Conservation (phyloP, 108 stramenopile genomes). For the Discostella stelligeroides region DNA sequence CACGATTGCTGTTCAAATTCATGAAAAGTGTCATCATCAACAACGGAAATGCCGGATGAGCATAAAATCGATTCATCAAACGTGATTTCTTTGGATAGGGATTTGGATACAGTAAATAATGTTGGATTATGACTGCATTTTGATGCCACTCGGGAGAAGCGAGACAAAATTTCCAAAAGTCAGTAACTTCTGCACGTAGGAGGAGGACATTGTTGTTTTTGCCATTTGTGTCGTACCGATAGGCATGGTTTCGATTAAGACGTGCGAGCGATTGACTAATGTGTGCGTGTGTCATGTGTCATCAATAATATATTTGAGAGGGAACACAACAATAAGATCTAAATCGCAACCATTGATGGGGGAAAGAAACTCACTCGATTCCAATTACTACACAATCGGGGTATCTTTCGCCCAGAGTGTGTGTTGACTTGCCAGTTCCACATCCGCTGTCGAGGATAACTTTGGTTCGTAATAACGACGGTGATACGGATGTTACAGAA, state of each 20-base stretch:
- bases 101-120: constrained; percentile 91
- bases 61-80: constrained; percentile 80
- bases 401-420: constrained; percentile 56
- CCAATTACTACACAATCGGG: constrained; percentile 79
- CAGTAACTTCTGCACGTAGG: constrained; percentile 85
- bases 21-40: constrained; percentile 46
- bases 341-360: not conserved
- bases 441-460: constrained; percentile 89
- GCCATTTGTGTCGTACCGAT: constrained; percentile 5
- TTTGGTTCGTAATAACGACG: constrained; percentile 5
- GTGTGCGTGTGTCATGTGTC: too few relatives aligned
- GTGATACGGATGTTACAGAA: too few relatives aligned
- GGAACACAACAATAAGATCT: not conserved
- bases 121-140: constrained; percentile 46
- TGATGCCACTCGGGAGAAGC: constrained; percentile 24
- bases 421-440: constrained; percentile 81
- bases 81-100: constrained; percentile 89
- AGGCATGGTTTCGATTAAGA: constrained; percentile 49
- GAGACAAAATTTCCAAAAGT: constrained; percentile 80
- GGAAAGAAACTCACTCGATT: constrained; percentile 57
- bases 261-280: constrained; percentile 77
- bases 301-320: too few relatives aligned
- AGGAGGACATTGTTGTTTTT: constrained; percentile 57
- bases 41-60: constrained; percentile 86
- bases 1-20: constrained; percentile 3